Conservation (phyloP, 2,329 filamentous ascomycete genomes). For the Penicillium sp. region DNA sequence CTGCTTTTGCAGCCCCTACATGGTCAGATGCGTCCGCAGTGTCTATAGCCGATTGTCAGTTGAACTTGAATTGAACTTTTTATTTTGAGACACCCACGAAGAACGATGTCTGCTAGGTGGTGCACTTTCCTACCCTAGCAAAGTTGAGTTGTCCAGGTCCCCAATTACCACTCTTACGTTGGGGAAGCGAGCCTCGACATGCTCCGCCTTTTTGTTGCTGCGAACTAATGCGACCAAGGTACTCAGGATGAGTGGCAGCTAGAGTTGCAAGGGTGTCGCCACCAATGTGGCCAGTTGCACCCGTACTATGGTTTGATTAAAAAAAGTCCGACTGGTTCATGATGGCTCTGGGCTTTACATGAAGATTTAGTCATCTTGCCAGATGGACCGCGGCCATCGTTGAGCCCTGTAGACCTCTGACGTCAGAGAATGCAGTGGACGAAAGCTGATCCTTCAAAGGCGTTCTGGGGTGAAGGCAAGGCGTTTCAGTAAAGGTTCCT, state of each 20-base stretch:
- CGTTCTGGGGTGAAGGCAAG: background rate
- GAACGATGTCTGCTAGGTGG: slow-evolving; percentile 53
- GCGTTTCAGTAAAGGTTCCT: background rate
- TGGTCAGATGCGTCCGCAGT: slow-evolving; percentile 41
- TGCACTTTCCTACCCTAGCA: slow-evolving; percentile 49
- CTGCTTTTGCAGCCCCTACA: slow-evolving; percentile 42
- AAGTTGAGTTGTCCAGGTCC: slow-evolving; percentile 47
- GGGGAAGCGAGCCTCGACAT: slow-evolving; percentile 45
- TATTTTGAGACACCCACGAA: slow-evolving; percentile 19
- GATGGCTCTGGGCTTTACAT: slow-evolving; percentile 9
- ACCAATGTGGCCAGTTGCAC: slow-evolving; percentile 54
- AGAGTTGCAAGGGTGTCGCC: slow-evolving; percentile 51
- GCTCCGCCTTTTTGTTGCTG: slow-evolving; percentile 39
- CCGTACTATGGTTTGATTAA: slow-evolving; percentile 40
- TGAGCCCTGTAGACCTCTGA: background rate
- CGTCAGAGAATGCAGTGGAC: background rate
- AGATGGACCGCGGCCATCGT: background rate
- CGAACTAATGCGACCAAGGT: slow-evolving; percentile 43
- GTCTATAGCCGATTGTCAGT: slow-evolving; percentile 17
- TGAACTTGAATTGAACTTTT: background rate
- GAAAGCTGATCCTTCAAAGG: background rate
- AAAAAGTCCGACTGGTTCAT: background rate
- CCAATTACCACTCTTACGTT: slow-evolving; percentile 56
- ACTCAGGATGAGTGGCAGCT: slow-evolving; percentile 43
- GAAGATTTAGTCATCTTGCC: slow-evolving; percentile 20